Evolutionary conservation across 139 green algal species (phyloP), one percentile per base, ranked within the genome.

Genomic region (Zygnema circumcarinatum): DNA sequence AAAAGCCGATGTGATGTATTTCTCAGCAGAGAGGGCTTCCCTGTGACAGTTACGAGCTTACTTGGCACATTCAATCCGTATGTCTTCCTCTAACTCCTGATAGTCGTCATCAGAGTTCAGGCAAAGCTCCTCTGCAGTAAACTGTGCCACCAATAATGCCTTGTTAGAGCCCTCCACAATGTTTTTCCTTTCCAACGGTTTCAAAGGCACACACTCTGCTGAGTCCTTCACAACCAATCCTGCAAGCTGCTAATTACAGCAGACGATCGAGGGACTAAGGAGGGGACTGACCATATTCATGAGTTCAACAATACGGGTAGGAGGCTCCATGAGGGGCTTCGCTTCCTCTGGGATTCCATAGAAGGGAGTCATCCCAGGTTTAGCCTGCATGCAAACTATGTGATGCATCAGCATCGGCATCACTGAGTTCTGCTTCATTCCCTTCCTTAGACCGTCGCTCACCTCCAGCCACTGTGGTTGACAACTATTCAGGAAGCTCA

Each of bases 1-100:
- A n/a, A n/a, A n/a, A n/a, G n/a, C n/a, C n/a, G n/a, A n/a, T n/a
- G n/a, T n/a, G n/a, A n/a, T n/a, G n/a, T n/a, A n/a, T n/a, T n/a
- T n/a, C n/a, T n/a, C n/a, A n/a, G n/a, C n/a, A n/a, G n/a, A n/a
- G n/a, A n/a, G n/a, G n/a, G n/a, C n/a, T n/a, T n/a, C n/a, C n/a
- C n/a, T n/a, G n/a, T n/a, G n/a, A n/a, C n/a, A n/a, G n/a, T n/a
- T n/a, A n/a, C n/a, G n/a, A n/a, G 32, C 79, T 1, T 40, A 89
- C 84, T 78, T 53, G 40, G 35, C 39, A 56, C 84, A 89, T n/a
- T 89, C 84, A 25, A 88, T 35, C 36, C 84, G 84, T 32, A 89
- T 89, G 84, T 89, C 84, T 32, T 89, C 84, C 53, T 85, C 84
- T 7, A 88, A 36, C 20, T 87, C 68, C 39, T 74, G 47, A 86